Evolutionary conservation across 768 basidiomycete genomes (phyloP), one percentile per base, ranked within the genome.

Genomic region (Tephrocybe sp.): DNA sequence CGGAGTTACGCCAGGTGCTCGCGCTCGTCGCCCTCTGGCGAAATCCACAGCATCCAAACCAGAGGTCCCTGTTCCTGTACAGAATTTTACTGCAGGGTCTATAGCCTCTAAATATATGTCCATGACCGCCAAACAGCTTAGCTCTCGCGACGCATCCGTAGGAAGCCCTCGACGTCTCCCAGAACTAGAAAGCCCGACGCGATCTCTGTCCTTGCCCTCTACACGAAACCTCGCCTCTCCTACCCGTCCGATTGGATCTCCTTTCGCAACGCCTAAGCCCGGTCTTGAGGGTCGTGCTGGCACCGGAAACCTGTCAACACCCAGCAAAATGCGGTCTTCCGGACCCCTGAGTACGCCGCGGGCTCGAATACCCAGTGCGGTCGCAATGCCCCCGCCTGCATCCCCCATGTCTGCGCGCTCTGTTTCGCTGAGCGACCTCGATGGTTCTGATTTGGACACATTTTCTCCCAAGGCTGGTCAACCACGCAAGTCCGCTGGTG

Each of bases 71-170:
- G 60, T 66, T 52, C 67, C 70, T 19, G 58, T 67, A 5, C 66
- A 72, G 62, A 70, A 72, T 57, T 84, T 94, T 51, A 91, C 92
- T 3, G 84, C 83, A 5, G 92, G 92, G 3, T 91, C 91, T 2
- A 76, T 92, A 39, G 92, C 92, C 9, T 87, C 88, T 38, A 89
- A 86, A 65, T 94, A 93, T 63, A 73, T 87, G 30, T 82, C 84
- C 13, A 82, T 93, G 80, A 94, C 90, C 1, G 92, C 92, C 0
- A 82, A 86, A 62, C 89, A 92, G 58, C 77, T 95, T 52, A 82
- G 66, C 62, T 78, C 73, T 19, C 78, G 78, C 45, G 69, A 69
- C 51, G 54, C 60, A 39, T 56, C 53, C 39, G 48, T 61, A 31
- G 55, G 62, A 31, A 71, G 63, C 33, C 83, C 72, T 1, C 63